Evolutionary conservation across 495 filamentous ascomycete genomes (phyloP), one percentile per base, ranked within the genome.

Genomic region (Pyronema domesticum): DNA sequence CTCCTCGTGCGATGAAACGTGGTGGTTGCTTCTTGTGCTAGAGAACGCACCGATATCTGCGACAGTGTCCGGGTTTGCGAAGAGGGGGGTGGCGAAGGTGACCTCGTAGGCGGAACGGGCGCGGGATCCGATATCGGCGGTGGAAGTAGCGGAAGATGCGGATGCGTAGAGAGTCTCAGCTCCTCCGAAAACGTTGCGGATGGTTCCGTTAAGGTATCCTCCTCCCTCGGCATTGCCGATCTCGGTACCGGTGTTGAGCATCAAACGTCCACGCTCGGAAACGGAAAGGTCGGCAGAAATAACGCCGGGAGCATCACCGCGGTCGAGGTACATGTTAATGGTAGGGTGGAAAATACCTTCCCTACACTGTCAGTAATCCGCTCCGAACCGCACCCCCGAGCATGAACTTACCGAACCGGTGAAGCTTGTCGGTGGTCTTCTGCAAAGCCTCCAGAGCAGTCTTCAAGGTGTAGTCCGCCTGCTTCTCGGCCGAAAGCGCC

Each of bases 1-100:
- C 69, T 96, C 93, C 57, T 95, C 89, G 61, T 98, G 89, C 55
- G 83, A 89, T 3, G 91, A 85, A 81, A 85, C 95, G 11, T 78
- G 75, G 63, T 95, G 95, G 57, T 86, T 77, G 3, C 85, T 91
- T 10, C 63, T 54, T 9, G 81, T 77, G 57, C 83, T 89, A 19
- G 81, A 79, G 44, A 91, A 74, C 1, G 75, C 86, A 57, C 89
- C 86, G 47, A 93, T 55, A 57, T 85, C 78, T 36, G 83, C 72
- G 44, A 79, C 74, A 46, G 89, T 69, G 60, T 91, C 80, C 0
- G 91, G 89, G 68, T 94, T 82, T 64, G 81, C 81, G 18, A 80
- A 69, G 46, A 96, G 69, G 0, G 91, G 91, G 0, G 86, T 76
- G 40, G 83, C 78, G 57, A 96, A 88, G 54, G 74, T 78, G 53